A percentile compares a stretch with the other conserved stretches of the same genome.
Evolutionary conservation across 768 basidiomycete genomes (phyloP).

Genomic region (Collybiopsis luxurians): DNA sequence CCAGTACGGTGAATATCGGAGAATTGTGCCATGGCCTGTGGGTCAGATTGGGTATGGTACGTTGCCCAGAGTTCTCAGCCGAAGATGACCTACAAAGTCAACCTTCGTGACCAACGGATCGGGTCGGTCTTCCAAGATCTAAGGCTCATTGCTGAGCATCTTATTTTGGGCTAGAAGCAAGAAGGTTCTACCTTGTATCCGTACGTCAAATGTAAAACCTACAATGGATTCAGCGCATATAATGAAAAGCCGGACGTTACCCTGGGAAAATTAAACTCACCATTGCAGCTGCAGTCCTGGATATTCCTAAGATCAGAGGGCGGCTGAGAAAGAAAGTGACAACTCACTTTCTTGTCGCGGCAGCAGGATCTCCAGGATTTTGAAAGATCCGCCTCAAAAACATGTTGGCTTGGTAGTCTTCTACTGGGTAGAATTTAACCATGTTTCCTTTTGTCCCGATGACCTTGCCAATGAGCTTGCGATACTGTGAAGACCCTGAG

Average conservation of each 20-base stretch:
- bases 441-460: conserved; percentile 18
- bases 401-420: conserved; percentile 31
- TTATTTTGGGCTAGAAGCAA: neutral
- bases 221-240: neutral
- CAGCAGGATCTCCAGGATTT: conserved; percentile 27
- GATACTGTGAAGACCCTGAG: neutral
- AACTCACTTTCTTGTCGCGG: conserved; percentile 8
- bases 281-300: conserved; percentile 6
- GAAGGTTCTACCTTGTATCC: conserved; percentile 1
- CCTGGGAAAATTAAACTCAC: neutral
- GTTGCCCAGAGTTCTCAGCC: too few species aligned
- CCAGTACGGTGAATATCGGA: conserved; percentile 3
- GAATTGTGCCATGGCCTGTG: conserved; percentile 5
- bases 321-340: neutral
- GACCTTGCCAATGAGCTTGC: conserved; percentile 31
- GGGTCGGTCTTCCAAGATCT: conserved; percentile 1
- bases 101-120: conserved; percentile 6
- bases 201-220: conserved; percentile 5
- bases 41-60: neutral
- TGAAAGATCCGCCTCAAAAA: conserved; percentile 34
- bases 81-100: neutral
- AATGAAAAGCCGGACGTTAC: neutral
- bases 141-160: neutral
- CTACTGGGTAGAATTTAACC: conserved; percentile 24
- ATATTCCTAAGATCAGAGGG: too few species aligned